Conservation (phyloP, 2,329 filamentous ascomycete genomes). For the Cordyceps cicadae region DNA sequence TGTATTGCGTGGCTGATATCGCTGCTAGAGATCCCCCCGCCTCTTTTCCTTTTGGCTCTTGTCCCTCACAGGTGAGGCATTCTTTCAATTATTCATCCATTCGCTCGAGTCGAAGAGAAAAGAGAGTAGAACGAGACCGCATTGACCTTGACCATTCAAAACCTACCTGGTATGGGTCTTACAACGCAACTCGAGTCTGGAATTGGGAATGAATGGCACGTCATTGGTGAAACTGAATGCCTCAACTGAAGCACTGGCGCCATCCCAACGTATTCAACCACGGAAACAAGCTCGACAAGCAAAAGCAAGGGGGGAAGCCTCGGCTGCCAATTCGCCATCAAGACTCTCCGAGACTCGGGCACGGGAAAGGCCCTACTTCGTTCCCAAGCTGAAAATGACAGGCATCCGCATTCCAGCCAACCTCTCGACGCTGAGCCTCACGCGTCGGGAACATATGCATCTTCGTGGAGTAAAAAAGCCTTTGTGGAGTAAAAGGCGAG, state of each 20-base stretch:
- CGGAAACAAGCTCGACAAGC: background rate
- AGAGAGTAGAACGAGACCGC: background rate
- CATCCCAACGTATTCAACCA: background rate
- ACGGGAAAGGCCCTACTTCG: background rate
- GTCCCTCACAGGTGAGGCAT: background rate
- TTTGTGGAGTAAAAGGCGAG: background rate
- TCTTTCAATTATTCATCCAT: background rate
- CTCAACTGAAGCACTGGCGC: background rate
- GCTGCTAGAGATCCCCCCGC: background rate
- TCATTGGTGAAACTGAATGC: background rate
- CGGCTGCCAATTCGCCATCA: background rate
- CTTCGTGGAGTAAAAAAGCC: background rate
- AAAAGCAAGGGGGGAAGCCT: background rate
- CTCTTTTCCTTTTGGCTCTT: background rate
- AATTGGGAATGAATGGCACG: background rate
- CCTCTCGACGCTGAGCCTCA: background rate
- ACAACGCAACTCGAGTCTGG: background rate
- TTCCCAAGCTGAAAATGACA: background rate
- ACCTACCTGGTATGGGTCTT: background rate
- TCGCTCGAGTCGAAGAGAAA: background rate
- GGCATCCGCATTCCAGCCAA: constrained; percentile 6
- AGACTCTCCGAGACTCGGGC: background rate
- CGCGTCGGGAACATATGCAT: background rate
- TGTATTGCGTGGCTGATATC: background rate
- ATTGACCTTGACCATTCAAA: background rate